These are phyloP conservation scores for Fusarium gaditjirri DNA, from an alignment of 2,329 filamentous ascomycete genomes.

Conservation along the genomic window DNA sequence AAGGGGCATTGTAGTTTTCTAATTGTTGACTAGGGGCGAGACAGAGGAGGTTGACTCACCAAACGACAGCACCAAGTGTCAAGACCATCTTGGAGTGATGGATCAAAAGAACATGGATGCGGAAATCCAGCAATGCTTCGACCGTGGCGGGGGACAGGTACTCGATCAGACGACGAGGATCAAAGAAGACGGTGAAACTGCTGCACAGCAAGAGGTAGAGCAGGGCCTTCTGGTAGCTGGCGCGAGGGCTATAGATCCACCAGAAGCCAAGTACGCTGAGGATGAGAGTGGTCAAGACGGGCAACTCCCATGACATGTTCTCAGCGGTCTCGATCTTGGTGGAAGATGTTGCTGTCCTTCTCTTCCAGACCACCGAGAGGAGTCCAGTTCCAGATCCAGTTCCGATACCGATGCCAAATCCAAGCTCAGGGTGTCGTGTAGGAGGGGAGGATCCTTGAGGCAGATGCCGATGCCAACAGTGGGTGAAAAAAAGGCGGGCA, in stretches of 20 bases:
- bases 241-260: slow-evolving; percentile 50
- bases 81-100: slow-evolving; percentile 66
- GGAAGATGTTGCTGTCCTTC: slow-evolving; percentile 28
- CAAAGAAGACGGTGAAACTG: slow-evolving; percentile 49
- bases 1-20: not conserved
- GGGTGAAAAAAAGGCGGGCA: slow-evolving; percentile 44
- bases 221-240: slow-evolving; percentile 47
- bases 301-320: slow-evolving; percentile 58
- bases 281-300: slow-evolving; percentile 54
- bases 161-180: slow-evolving; percentile 46
- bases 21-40: slow-evolving; percentile 1
- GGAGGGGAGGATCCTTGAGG: slow-evolving; percentile 39
- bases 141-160: slow-evolving; percentile 45
- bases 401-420: slow-evolving; percentile 16
- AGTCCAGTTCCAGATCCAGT: slow-evolving; percentile 19
- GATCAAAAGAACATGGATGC: slow-evolving; percentile 58
- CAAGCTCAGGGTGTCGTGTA: slow-evolving; percentile 34
- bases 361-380: slow-evolving; percentile 35
- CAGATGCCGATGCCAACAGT: slow-evolving; percentile 43
- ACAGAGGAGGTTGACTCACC: slow-evolving; percentile 54
- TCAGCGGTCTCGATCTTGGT: slow-evolving; percentile 47
- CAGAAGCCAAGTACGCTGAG: slow-evolving; percentile 52
- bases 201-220: slow-evolving; percentile 48
- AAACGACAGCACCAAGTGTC: slow-evolving; percentile 63
- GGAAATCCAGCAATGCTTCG: slow-evolving; percentile 53